A percentile compares a stretch with the other conserved stretches of the same genome.
Conservation (phyloP, 2,329 filamentous ascomycete species). For the Verticillium klebahnii region DNA sequence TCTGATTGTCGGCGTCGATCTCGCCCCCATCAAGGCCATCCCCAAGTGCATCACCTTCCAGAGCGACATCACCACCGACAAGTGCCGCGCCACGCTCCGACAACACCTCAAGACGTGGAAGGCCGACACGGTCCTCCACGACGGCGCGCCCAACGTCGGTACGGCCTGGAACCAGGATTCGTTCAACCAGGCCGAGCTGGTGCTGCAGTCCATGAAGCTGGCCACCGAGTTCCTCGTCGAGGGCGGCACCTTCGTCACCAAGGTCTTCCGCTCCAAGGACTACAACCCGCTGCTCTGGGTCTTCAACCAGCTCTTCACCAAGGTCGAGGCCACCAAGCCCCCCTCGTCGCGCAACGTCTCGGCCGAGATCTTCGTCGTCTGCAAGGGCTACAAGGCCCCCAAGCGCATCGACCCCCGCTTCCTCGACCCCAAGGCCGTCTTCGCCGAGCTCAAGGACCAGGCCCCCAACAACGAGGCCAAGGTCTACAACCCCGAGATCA, state of each 20-base stretch:
- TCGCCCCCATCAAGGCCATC: slow-evolving; percentile 93
- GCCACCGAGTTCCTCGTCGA: slow-evolving; percentile 89
- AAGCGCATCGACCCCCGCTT: slow-evolving; percentile 91
- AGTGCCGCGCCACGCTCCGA: slow-evolving; percentile 85
- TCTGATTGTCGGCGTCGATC: slow-evolving; percentile 90
- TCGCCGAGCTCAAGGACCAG: slow-evolving; percentile 82
- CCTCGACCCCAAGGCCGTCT: slow-evolving; percentile 82
- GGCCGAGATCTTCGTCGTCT: slow-evolving; percentile 98
- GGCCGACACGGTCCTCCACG: slow-evolving; percentile 90
- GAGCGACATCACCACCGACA: slow-evolving; percentile 96
- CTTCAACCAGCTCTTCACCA: slow-evolving; percentile 91
- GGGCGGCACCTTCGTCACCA: slow-evolving; percentile 92
- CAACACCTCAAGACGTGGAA: slow-evolving; percentile 94
- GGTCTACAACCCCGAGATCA: slow-evolving; percentile 94
- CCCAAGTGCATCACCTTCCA: slow-evolving; percentile 93
- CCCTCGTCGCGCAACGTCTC: slow-evolving; percentile 94
- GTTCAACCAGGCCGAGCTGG: slow-evolving; percentile 93
- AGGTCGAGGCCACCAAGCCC: slow-evolving; percentile 96
- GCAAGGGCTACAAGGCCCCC: slow-evolving; percentile 89
- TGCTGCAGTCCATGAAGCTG: slow-evolving; percentile 84
- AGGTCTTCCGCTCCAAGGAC: slow-evolving; percentile 95
- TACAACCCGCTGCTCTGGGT: slow-evolving; percentile 97
- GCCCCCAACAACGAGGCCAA: slow-evolving; percentile 95
- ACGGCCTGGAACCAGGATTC: slow-evolving; percentile 98
- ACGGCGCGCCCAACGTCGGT: slow-evolving; percentile 96